Percentiles rank a stretch among this genome's conserved stretches.
Evolutionary conservation across 2,329 filamentous ascomycete genomes (phyloP).

Genomic region (Ophiostoma triangulosporum): DNA sequence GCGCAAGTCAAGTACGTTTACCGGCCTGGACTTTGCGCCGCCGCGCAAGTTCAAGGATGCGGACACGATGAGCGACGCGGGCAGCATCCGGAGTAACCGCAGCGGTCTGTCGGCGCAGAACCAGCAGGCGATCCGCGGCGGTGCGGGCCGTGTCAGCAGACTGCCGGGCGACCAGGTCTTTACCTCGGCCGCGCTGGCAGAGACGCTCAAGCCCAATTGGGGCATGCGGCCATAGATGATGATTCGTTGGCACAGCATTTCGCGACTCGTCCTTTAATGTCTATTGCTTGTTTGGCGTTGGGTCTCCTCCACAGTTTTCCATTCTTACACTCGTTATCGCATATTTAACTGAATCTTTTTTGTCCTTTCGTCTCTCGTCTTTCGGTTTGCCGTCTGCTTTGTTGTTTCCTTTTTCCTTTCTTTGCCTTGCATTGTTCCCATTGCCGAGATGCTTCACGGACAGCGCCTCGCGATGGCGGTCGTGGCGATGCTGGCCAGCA

Average conservation of each 20-base stretch:
- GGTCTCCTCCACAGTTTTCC: not conserved
- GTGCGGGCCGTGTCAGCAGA: slow-evolving; percentile 76
- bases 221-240: slow-evolving; percentile 30
- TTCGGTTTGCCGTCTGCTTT: too few relatives aligned
- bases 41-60: slow-evolving; percentile 57
- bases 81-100: slow-evolving; percentile 57
- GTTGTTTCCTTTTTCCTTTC: too few relatives aligned
- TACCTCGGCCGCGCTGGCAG: slow-evolving; percentile 52
- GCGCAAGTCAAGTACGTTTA: slow-evolving; percentile 67
- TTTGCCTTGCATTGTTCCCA: slow-evolving; percentile 4
- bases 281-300: not conserved
- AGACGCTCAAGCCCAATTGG: slow-evolving; percentile 48
- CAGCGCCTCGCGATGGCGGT: not conserved
- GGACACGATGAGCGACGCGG: slow-evolving; percentile 49
- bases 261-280: not conserved
- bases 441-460: not conserved
- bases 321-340: not conserved
- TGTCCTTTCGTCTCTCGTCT: too few relatives aligned
- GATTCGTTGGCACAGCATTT: too few relatives aligned
- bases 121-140: slow-evolving; percentile 58
- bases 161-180: slow-evolving; percentile 73
- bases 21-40: slow-evolving; percentile 66
- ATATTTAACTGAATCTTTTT: not conserved
- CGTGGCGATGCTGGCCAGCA: not conserved
- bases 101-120: slow-evolving; percentile 63